Conservation (phyloP, 169 alveolate species). For the Plasmodium fragile region DNA sequence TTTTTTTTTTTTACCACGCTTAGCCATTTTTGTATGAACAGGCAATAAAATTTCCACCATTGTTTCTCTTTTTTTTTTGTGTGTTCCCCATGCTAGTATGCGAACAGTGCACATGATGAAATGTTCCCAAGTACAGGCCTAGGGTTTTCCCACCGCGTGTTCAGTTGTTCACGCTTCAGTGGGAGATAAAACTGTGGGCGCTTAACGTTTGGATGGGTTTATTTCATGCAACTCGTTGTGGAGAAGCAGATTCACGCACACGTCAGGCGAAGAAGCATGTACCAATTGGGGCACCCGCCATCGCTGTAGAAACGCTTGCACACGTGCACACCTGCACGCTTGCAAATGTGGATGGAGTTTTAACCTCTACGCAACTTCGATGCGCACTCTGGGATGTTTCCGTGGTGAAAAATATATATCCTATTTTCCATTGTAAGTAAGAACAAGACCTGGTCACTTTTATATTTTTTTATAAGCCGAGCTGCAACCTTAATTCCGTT, state of each 20-base stretch:
- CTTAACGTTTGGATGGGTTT: neutral
- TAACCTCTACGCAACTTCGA: neutral
- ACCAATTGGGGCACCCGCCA: neutral
- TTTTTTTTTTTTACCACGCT: neutral
- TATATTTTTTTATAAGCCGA: neutral
- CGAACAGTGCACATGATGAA: neutral
- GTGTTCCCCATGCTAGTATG: neutral
- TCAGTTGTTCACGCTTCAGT: neutral
- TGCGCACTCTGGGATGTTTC: neutral
- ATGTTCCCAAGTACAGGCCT: neutral
- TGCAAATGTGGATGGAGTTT: neutral
- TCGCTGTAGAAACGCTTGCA: neutral
- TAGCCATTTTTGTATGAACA: neutral
- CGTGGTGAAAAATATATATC: neutral
- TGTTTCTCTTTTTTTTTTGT: neutral
- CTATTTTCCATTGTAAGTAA: neutral
- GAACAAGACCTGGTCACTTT: neutral
- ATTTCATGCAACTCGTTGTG: neutral
- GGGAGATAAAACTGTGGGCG: neutral
- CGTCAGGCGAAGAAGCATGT: neutral
- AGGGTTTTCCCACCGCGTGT: neutral
- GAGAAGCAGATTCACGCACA: neutral
- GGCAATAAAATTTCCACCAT: neutral
- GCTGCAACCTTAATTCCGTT: neutral
- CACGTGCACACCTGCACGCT: neutral